Evolutionary conservation across 176 grass and related monocot genomes (phyloP).

Genomic region (Poa pratensis): DNA sequence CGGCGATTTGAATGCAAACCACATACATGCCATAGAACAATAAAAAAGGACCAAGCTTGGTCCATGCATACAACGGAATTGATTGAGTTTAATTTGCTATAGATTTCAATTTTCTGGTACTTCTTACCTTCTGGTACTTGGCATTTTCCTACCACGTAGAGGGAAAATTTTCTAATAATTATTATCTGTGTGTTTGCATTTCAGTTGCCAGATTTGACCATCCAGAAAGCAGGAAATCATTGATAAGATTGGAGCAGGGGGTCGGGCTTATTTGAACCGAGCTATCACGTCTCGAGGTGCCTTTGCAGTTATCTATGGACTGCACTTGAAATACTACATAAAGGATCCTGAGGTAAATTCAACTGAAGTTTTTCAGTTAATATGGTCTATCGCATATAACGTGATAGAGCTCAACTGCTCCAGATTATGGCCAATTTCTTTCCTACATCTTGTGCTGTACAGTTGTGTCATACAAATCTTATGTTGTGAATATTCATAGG

Average conservation of each 20-base stretch:
- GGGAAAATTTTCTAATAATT: neutral
- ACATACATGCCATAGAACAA: conserved; percentile 6
- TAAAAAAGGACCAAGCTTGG: conserved; percentile 20
- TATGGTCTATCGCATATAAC: neutral
- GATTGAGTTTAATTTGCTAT: conserved; percentile 12
- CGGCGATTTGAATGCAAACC: conserved; percentile 15
- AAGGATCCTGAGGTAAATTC: conserved; percentile 70
- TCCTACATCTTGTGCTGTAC: conserved; percentile 15
- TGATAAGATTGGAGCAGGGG: conserved; percentile 84
- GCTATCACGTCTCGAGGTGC: conserved; percentile 62
- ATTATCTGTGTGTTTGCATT: conserved; percentile 18
- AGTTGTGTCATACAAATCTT: conserved; percentile 5
- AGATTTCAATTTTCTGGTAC: neutral
- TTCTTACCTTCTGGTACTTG: neutral
- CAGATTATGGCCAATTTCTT: neutral
- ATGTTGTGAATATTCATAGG: neutral
- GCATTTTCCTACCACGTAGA: conserved; percentile 16
- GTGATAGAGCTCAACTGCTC: neutral
- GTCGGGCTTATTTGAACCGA: conserved; percentile 73
- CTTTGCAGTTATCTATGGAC: conserved; percentile 86
- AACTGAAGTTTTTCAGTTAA: conserved; percentile 32
- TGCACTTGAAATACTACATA: conserved; percentile 79
- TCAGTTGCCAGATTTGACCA: conserved; percentile 77
- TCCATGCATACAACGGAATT: conserved; percentile 11
- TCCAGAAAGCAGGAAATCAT: conserved; percentile 67